phyloP scores from a whole-genome alignment of 805 yeast genomes.

The Saturnispora saitoi region DNA sequence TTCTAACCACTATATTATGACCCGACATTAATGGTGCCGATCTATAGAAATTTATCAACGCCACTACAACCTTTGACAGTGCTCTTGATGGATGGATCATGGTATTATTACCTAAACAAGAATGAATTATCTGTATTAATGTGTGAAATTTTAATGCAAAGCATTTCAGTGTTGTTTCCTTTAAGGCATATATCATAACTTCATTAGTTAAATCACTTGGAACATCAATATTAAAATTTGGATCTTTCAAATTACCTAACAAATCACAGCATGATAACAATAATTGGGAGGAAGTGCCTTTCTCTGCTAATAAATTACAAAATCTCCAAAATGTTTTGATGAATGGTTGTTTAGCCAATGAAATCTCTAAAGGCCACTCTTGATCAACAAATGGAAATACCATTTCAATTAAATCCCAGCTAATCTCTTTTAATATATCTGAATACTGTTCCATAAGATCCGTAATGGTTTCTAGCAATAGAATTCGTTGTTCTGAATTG shows the following conservation, averaged over 20 bases:
- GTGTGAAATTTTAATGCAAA: slow-evolving; percentile 56
- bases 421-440: slow-evolving; percentile 54
- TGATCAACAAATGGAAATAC: slow-evolving; percentile 45
- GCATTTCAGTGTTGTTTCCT: slow-evolving; percentile 18
- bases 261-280: slow-evolving; percentile 65
- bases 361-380: slow-evolving; percentile 26
- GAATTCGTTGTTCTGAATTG: slow-evolving; percentile 40
- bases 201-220: background rate
- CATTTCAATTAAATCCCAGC: slow-evolving; percentile 86
- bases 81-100: slow-evolving; percentile 77
- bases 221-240: background rate
- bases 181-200: background rate
- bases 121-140: slow-evolving; percentile 53
- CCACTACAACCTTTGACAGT: slow-evolving; percentile 55
- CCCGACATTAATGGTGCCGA: slow-evolving; percentile 29
- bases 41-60: slow-evolving; percentile 45
- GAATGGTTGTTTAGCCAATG: slow-evolving; percentile 33
- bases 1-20: slow-evolving; percentile 38
- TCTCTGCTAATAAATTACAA: slow-evolving; percentile 54
- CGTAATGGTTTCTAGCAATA: slow-evolving; percentile 38
- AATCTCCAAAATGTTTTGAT: slow-evolving; percentile 32
- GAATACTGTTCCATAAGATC: slow-evolving; percentile 38
- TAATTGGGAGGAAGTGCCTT: slow-evolving; percentile 78
- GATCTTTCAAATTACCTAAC: slow-evolving; percentile 30
- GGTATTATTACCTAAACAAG: slow-evolving; percentile 50